Evolutionary conservation across 257 asterid species (phyloP), one percentile per base, ranked within the genome.

Genomic region (Scutellaria baicalensis): DNA sequence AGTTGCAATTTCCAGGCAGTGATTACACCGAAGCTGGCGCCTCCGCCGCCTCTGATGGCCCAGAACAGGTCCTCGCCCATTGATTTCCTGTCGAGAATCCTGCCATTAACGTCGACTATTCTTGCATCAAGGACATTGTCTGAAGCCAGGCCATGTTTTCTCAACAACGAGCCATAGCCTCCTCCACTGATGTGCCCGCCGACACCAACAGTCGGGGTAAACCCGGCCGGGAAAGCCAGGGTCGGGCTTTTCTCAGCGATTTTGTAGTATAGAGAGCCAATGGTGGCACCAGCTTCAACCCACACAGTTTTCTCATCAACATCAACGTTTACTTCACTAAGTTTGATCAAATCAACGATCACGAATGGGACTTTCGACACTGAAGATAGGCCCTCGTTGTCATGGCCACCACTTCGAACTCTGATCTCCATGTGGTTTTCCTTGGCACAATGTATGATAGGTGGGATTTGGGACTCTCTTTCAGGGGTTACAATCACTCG

Each of bases 161-260:
- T 78, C 0, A 73, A 61, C 67, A 81, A 9, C 70, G 68, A 42
- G 64, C 89, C 75, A 16, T 83, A 83, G 17, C 80, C 85, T 7
- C 88, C 88, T 6, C 84, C 88, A 8, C 81, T 74, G 48, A 84
- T 70, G 75, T 78, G 89, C 6, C 87, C 87, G 1, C 89, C 85
- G 9, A 78, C 71, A 12, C 86, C 86, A 0, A 79, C 79, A 0
- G 86, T 81, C 0, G 83, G 82, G 63, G 82, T 73, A 31, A 72
- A 76, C 6, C 86, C 86, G 0, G 82, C 85, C 0, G 78, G 48
- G 20, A 84, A 79, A 1, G 77, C 84, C 1, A 78, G 63, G 4
- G 75, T 71, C 31, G 17, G 50, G 36, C 81, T 78, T 23, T 49
- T 51, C 13, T 51, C 40, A 0, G 84, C 77, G n/a, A 84, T 72